Conservation (phyloP, 179 eudicot genomes). For the Beta macrorhiza region DNA sequence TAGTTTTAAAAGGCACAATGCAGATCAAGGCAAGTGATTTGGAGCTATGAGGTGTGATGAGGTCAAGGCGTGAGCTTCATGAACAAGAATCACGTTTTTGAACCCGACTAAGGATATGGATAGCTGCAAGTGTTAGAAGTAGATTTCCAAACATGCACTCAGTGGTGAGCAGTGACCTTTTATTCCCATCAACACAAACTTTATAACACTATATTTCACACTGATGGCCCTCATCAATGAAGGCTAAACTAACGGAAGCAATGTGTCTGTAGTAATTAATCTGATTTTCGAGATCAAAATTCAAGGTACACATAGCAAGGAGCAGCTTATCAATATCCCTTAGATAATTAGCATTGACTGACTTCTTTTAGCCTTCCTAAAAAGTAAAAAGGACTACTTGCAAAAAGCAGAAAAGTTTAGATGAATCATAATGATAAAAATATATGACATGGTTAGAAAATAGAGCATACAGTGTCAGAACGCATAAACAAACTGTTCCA, state of each 20-base stretch:
- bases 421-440: background rate
- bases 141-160: too few relatives aligned
- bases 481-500: constrained; percentile 98
- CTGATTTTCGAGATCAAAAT: background rate
- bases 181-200: too few relatives aligned
- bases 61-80: too few relatives aligned
- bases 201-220: background rate
- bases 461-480: constrained; percentile 68
- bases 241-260: background rate
- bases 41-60: too few relatives aligned
- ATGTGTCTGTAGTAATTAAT: background rate
- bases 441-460: background rate
- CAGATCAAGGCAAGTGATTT: too few relatives aligned
- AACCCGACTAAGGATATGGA: too few relatives aligned
- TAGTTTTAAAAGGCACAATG: too few relatives aligned
- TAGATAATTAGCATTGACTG: background rate
- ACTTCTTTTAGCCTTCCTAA: background rate
- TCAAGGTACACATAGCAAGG: background rate
- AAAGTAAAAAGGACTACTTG: background rate
- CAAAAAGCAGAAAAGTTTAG: background rate
- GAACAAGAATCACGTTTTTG: too few relatives aligned
- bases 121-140: too few relatives aligned
- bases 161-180: too few relatives aligned
- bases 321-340: background rate
- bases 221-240: background rate